Conservation (phyloP, 2,329 filamentous ascomycete genomes). For the Aspergillus niger region DNA sequence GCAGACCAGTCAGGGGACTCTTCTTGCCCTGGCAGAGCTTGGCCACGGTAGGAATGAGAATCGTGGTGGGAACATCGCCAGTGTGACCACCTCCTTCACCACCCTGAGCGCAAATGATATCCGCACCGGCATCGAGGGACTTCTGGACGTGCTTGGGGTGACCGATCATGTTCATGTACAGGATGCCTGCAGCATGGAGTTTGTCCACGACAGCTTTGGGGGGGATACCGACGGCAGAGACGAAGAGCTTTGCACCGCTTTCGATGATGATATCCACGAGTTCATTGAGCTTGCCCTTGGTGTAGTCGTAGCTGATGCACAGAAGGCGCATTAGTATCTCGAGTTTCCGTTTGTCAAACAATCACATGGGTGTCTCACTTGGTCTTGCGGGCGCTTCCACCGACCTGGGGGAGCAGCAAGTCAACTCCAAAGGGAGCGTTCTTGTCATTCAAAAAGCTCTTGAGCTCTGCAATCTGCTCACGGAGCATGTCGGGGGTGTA, state of each 20-base stretch:
- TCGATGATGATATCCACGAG: slow-evolving; percentile 92
- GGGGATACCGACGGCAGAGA: slow-evolving; percentile 93
- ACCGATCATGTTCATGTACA: slow-evolving; percentile 99
- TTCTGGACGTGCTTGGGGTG: slow-evolving; percentile 99
- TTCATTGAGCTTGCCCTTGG: slow-evolving; percentile 94
- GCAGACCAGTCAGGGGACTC: slow-evolving; percentile 81
- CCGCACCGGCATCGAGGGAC: slow-evolving; percentile 85
- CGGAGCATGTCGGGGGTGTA: slow-evolving; percentile 97
- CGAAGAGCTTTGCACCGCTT: slow-evolving; percentile 87
- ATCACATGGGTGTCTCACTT: slow-evolving; percentile 58
- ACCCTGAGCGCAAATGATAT: slow-evolving; percentile 98
- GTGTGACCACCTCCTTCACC: slow-evolving; percentile 97
- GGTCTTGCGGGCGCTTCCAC: slow-evolving; percentile 90
- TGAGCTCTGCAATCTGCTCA: slow-evolving; percentile 93
- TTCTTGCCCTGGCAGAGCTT: slow-evolving; percentile 77
- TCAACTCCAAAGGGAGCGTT: slow-evolving; percentile 29
- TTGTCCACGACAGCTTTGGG: slow-evolving; percentile 85
- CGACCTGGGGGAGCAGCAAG: slow-evolving; percentile 86
- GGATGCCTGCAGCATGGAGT: slow-evolving; percentile 81
- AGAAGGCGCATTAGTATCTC: slow-evolving; percentile 15
- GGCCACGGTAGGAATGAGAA: slow-evolving; percentile 91
- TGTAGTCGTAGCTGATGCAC: slow-evolving; percentile 87
- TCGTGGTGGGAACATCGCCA: slow-evolving; percentile 84
- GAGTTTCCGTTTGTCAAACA: slow-evolving; percentile 1
- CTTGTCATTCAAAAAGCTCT: slow-evolving; percentile 48